A percentile compares a stretch with the other conserved stretches of the same genome.
phyloP scores from a whole-genome alignment of 2,329 filamentous ascomycete species.

The Colletotrichum gigasporum region DNA sequence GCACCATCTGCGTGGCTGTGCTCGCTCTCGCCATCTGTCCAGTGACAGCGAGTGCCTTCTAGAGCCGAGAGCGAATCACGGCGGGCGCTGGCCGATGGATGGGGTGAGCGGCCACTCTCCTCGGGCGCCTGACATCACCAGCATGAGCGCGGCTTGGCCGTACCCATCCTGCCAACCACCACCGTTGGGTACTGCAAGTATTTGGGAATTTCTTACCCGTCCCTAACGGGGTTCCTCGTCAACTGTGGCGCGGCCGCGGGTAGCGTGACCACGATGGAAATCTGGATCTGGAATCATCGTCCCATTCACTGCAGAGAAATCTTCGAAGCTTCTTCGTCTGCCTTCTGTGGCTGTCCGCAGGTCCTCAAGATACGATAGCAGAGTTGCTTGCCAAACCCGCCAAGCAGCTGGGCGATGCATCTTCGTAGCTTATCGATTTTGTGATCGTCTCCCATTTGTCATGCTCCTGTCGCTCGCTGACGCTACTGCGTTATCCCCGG shows the following conservation, averaged over 20 bases:
- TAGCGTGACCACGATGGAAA: conserved; percentile 2
- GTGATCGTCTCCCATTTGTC: too few species aligned
- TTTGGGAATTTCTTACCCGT: background rate
- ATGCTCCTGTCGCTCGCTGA: too few species aligned
- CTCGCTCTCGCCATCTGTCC: background rate
- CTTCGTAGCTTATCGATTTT: too few species aligned
- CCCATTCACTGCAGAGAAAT: background rate
- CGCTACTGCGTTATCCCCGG: too few species aligned
- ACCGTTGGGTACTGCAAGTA: too few species aligned
- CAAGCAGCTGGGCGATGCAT: too few species aligned
- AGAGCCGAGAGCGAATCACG: conserved; percentile 6
- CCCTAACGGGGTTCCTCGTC: conserved; percentile 8
- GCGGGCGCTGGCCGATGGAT: background rate
- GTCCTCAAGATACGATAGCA: too few species aligned
- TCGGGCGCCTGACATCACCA: conserved; percentile 26
- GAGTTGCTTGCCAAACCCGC: too few species aligned
- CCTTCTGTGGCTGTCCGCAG: background rate
- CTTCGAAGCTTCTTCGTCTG: background rate
- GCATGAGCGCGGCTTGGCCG: conserved; percentile 13
- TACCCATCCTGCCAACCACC: background rate
- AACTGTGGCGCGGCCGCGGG: conserved; percentile 13
- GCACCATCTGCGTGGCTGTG: conserved; percentile 17
- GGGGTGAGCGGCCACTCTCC: background rate
- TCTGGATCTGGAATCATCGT: conserved; percentile 9
- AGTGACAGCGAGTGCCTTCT: background rate